phyloP scores from a whole-genome alignment of 768 basidiomycete genomes.

The Trametes elegans region DNA sequence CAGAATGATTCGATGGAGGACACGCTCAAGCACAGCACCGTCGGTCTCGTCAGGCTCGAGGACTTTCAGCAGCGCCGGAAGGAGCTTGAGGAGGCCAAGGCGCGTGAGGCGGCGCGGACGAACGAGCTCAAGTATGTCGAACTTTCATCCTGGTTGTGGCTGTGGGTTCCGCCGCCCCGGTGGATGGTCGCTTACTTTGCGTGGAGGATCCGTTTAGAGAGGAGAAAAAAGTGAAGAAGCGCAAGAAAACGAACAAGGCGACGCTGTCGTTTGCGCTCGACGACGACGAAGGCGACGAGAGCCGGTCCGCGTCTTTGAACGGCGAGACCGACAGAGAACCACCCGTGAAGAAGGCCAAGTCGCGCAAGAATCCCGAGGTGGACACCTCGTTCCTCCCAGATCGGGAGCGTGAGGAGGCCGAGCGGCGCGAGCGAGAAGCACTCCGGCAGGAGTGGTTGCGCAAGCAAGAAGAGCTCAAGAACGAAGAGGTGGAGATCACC shows the following conservation, averaged over 20 bases:
- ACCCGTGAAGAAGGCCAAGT: constrained; percentile 67
- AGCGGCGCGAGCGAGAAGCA: constrained; percentile 84
- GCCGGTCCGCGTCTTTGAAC: constrained; percentile 32
- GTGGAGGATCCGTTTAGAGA: constrained; percentile 88
- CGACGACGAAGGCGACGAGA: constrained; percentile 61
- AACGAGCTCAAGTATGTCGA: constrained; percentile 82
- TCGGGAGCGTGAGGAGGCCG: constrained; percentile 92
- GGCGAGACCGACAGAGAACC: constrained; percentile 43
- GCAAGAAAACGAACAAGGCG: constrained; percentile 85
- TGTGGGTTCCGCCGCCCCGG: background rate
- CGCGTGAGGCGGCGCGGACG: constrained; percentile 82
- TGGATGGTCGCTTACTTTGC: constrained; percentile 49
- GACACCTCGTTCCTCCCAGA: constrained; percentile 99
- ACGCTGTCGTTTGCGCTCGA: constrained; percentile 91
- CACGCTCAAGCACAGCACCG: constrained; percentile 82
- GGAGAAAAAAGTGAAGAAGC: constrained; percentile 86
- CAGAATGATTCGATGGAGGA: constrained; percentile 96
- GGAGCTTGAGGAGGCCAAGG: constrained; percentile 88
- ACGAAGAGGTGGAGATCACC: constrained; percentile 81
- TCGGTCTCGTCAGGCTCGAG: constrained; percentile 88
- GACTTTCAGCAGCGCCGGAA: constrained; percentile 90
- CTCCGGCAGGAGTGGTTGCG: constrained; percentile 87
- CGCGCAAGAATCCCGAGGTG: constrained; percentile 93
- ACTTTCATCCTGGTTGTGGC: constrained; percentile 24
- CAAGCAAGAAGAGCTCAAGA: constrained; percentile 64